Evolutionary conservation across 2,329 filamentous ascomycete species (phyloP), one percentile per base, ranked within the genome.

Genomic region (Fusarium paranaense): DNA sequence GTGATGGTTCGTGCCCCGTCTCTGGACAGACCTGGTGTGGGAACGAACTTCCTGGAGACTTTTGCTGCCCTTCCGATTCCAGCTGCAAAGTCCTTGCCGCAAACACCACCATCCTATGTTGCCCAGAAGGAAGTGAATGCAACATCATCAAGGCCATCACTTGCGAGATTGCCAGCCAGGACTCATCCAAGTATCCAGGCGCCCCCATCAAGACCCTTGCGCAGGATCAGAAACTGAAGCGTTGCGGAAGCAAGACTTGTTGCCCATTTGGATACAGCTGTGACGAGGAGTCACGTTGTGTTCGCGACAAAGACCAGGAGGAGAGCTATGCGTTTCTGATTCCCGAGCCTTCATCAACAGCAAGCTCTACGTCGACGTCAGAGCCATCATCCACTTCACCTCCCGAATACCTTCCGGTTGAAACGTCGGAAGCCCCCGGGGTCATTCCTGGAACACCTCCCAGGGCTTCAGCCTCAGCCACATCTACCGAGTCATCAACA

Each of bases 261-360:
- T 79, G 77, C 13, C 77, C 77, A 11, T 79, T 79, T 60, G 77
- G 77, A 10, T 79, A 79, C 32, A 68, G 73, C 25, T 79, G 77
- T 62, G 69, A 66, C 14, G 68, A 60, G 16, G 54, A 69, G 18
- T 63, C 61, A n/a, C 50, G 67, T 20, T 79, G 77, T 8, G 70
- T 74, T 11, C 73, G 72, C 16, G 74, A 77, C 59, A 45, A 68
- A 52, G 67, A 78, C 30, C 77, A 79, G 32, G 60, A 73, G 25
- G 62, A 72, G 42, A 68, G 64, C 14, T 78, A 77, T 35, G 73
- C 45, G 13, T 78, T 71, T 50, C 67, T 78, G 14, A 33, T 76
- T 14, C 60, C 75, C 6, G 47, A 69, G 25, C 62, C 74, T 37
- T 59, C 67, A 16, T 62, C 73, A 8, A 65, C 71, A 11, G 30